These are phyloP conservation scores for Talaromyces thailandensis DNA, from an alignment of 495 filamentous ascomycete genomes.

Conservation along the genomic window DNA sequence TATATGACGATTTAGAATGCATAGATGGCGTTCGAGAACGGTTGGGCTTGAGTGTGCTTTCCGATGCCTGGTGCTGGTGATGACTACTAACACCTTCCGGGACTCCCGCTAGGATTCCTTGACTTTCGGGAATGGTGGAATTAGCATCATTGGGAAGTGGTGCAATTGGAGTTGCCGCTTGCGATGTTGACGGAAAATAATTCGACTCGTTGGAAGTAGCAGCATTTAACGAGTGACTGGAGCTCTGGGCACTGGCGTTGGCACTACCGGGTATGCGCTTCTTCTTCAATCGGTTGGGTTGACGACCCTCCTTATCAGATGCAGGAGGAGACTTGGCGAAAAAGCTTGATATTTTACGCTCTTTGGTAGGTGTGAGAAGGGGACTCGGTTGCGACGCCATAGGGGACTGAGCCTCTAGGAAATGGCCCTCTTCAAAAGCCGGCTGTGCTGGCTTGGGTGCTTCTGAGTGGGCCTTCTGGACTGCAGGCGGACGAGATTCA, in stretches of 20 bases:
- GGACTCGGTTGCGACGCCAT: conserved; percentile 26
- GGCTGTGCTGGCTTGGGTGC: conserved; percentile 3
- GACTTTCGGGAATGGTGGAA: background rate
- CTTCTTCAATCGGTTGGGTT: conserved; percentile 81
- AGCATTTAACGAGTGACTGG: conserved; percentile 59
- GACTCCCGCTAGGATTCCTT: background rate
- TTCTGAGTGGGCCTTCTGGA: conserved; percentile 10
- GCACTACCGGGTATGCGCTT: conserved; percentile 64
- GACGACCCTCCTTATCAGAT: conserved; percentile 50
- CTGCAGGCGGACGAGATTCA: conserved; percentile 14
- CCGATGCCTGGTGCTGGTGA: conserved; percentile 18
- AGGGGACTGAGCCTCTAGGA: conserved; percentile 23
- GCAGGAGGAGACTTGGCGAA: conserved; percentile 57
- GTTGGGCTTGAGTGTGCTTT: conserved; percentile 50
- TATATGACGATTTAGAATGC: conserved; percentile 63
- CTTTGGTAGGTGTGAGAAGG: conserved; percentile 55
- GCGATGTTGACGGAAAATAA: conserved; percentile 15
- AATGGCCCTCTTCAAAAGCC: conserved; percentile 32
- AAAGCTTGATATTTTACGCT: conserved; percentile 57
- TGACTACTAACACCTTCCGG: conserved; percentile 10
- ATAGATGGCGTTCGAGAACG: conserved; percentile 60
- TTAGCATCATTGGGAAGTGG: background rate
- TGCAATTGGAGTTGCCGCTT: conserved; percentile 3
- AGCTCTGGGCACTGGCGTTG: conserved; percentile 80
- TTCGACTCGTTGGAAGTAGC: conserved; percentile 16